Base-by-base conservation (phyloP, 2,329 filamentous ascomycete genomes). In the Ceratocystiopsis sp. region DNA sequence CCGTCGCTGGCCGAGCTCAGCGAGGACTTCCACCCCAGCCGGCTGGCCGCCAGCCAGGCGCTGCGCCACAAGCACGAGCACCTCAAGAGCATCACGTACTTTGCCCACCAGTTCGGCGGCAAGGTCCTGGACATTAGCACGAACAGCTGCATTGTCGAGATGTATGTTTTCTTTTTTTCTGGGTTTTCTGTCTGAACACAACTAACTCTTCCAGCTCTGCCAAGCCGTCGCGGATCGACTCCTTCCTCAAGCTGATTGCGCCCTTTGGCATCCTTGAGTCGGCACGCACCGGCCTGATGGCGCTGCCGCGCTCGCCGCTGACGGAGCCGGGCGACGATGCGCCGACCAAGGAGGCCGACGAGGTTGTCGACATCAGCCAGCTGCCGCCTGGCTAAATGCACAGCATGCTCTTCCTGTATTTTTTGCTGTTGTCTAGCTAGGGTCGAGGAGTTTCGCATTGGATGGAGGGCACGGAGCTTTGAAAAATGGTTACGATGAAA, bases 71-170 rank as follows among this genome's bases (percentile, higher is more conserved):
- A 98, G 71, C 87, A 96, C 60, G 85, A 96, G 68, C 91, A 98
- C 68, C 65, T 98, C 53, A 84, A 89, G 67, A 86, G 83, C 45
- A 94, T 98, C 56, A 98, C 91, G 45, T 91, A 93, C 63, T 78
- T 98, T 58, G 80, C 89, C 16, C 91, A 98, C 66, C 91, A 98
- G 57, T 98, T 98, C 55, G 87, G 87, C 45, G 91, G 91, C 50
- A 98, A 98, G 67, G 84, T 98, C 21, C 64, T 98, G 54, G 91
- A 98, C 62, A 96, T 98, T 55, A 94, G 86, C 69, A 95, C 84
- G 42, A 95, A 84, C 64, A 96, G 93, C 66, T 96, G 91, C 65
- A 96, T 96, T 61, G 87, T 98, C 47, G 91, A 98, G 64, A 63
- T 98, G 84, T 89, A 73, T 73, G 82, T 73, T 11, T 17, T 17